These are phyloP conservation scores for Globisporangium nodosum DNA, from an alignment of 352 stramenopile species.

Conservation along the genomic window DNA sequence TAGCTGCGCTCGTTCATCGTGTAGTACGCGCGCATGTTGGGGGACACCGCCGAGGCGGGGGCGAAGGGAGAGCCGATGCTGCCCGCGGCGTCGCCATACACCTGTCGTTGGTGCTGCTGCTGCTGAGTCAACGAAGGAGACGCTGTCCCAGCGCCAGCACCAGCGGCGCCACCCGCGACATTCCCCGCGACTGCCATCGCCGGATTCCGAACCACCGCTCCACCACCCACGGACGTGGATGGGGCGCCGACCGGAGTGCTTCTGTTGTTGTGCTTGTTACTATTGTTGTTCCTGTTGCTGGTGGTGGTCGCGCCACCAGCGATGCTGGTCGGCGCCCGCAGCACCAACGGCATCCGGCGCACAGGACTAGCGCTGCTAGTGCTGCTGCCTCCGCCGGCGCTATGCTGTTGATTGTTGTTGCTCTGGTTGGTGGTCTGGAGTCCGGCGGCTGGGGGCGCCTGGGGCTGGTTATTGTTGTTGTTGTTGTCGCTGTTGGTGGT, in stretches of 20 bases:
- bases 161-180: no score
- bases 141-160: not conserved
- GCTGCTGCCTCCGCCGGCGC: conserved; percentile 15
- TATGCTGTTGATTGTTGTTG: not conserved
- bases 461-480: conserved; percentile 5
- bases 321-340: conserved; percentile 15
- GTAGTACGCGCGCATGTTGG: conserved; percentile 19
- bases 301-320: not conserved
- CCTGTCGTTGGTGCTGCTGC: conserved; percentile 9
- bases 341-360: conserved; percentile 29
- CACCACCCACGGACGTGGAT: conserved; percentile 9
- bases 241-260: conserved; percentile 5
- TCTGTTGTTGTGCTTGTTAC: not conserved
- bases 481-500: not conserved
- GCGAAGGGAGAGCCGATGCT: conserved; percentile 15
- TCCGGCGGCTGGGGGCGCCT: not conserved
- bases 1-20: conserved; percentile 19
- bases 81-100: conserved; percentile 14
- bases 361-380: conserved; percentile 23
- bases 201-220: conserved; percentile 7
- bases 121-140: conserved; percentile 12
- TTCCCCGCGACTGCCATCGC: conserved; percentile 2
- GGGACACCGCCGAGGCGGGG: conserved; percentile 17
- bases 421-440: not conserved
- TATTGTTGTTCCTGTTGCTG: not conserved